These are phyloP conservation scores for Parafenestella ontariensis DNA, from an alignment of 2,329 filamentous ascomycete genomes.

Conservation along the genomic window DNA sequence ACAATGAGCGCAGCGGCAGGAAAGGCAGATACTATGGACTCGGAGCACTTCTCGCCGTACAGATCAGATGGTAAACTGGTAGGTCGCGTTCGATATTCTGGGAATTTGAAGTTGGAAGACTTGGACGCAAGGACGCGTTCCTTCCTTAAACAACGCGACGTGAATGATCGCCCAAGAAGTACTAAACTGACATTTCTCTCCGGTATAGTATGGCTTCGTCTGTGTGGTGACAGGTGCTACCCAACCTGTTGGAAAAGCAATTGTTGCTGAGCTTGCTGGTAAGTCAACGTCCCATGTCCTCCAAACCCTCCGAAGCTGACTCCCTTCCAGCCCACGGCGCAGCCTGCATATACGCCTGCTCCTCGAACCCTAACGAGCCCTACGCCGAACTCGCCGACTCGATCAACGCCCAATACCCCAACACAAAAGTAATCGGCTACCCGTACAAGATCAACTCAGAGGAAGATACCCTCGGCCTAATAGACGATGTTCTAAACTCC, in stretches of 20 bases:
- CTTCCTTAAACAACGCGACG: background rate
- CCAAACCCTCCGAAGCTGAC: background rate
- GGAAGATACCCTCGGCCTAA: constrained; percentile 65
- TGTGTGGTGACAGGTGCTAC: constrained; percentile 69
- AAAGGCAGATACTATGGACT: constrained; percentile 34
- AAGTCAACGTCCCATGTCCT: constrained; percentile 11
- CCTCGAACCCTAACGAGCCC: constrained; percentile 52
- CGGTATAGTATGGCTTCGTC: constrained; percentile 65
- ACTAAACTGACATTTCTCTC: background rate
- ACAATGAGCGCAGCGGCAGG: constrained; percentile 12
- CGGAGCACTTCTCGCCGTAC: constrained; percentile 64
- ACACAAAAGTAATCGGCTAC: constrained; percentile 68
- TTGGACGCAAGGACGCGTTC: background rate
- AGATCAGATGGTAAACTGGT: constrained; percentile 65
- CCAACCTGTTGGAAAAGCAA: constrained; percentile 66
- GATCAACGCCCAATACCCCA: constrained; percentile 54
- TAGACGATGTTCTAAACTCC: constrained; percentile 68
- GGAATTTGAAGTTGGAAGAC: background rate
- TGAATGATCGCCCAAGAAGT: background rate
- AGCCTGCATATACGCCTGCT: constrained; percentile 68
- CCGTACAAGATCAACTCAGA: constrained; percentile 66
- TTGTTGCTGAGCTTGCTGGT: constrained; percentile 67
- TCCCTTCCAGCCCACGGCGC: constrained; percentile 64
- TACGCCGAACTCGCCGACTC: constrained; percentile 53
- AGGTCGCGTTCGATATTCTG: constrained; percentile 26